Evolutionary conservation across 2,329 filamentous ascomycete genomes (phyloP).

Genomic region (Ophiocordyceps robertsii): DNA sequence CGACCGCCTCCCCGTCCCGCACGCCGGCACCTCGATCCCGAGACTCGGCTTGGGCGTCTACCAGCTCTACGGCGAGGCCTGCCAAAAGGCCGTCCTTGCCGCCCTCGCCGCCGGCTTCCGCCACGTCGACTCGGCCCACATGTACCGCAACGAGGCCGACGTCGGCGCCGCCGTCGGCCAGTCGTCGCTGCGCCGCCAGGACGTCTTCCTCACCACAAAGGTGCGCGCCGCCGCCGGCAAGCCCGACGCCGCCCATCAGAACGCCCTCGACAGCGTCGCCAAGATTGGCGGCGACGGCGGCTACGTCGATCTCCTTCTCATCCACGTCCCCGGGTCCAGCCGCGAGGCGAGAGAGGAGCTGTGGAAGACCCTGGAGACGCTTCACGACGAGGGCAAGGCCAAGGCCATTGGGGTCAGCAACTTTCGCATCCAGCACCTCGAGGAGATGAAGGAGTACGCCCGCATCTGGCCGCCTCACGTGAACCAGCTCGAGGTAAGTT

Average conservation of each 20-base stretch:
- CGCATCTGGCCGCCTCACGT: constrained; percentile 55
- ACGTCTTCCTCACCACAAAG: constrained; percentile 61
- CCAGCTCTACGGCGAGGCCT: constrained; percentile 39
- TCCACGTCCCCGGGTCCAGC: constrained; percentile 50
- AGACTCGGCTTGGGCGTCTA: constrained; percentile 62
- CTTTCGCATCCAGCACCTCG: constrained; percentile 52
- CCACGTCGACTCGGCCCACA: constrained; percentile 49
- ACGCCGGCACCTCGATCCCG: constrained; percentile 33
- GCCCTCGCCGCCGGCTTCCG: constrained; percentile 47
- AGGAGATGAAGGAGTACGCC: constrained; percentile 55
- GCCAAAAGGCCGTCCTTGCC: constrained; percentile 41
- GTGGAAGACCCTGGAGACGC: constrained; percentile 52
- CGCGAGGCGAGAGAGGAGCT: constrained; percentile 41
- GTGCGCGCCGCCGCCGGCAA: constrained; percentile 33
- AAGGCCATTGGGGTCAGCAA: constrained; percentile 62
- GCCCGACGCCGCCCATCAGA: constrained; percentile 44
- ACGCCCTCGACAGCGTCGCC: constrained; percentile 45
- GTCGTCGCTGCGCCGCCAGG: constrained; percentile 38
- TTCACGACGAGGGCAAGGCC: constrained; percentile 44
- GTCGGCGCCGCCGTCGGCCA: constrained; percentile 50
- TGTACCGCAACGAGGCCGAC: constrained; percentile 54
- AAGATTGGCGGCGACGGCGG: constrained; percentile 41
- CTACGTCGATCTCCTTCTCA: constrained; percentile 59
- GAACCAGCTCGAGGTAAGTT: constrained; percentile 57
- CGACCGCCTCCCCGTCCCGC: constrained; percentile 9